Percentiles rank a stretch among this genome's conserved stretches.
phyloP scores from a whole-genome alignment of 768 basidiomycete species.

The Gymnopilus junonius region DNA sequence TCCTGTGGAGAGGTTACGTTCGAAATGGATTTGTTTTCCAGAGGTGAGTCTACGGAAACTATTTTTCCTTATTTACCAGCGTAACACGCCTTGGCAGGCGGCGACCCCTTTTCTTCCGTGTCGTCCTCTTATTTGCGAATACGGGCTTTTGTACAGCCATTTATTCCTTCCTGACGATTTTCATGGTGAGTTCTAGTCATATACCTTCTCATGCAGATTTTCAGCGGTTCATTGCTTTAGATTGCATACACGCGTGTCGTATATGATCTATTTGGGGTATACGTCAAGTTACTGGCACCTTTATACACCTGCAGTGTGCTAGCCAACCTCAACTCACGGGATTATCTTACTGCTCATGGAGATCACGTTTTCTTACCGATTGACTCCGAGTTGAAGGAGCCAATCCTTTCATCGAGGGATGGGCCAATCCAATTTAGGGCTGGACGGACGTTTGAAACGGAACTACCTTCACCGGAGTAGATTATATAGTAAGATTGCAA shows the following conservation, averaged over 20 bases:
- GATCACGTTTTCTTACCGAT: background rate
- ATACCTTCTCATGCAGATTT: background rate
- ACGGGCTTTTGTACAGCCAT: background rate
- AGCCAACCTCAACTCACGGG: background rate
- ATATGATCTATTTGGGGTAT: background rate
- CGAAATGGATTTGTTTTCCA: background rate
- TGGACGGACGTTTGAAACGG: background rate
- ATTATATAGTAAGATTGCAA: too few species aligned
- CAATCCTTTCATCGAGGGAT: background rate
- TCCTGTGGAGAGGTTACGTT: background rate
- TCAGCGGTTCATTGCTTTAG: background rate
- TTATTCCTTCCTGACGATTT: background rate
- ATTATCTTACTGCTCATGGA: background rate
- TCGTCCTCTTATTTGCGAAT: background rate
- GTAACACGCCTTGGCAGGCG: background rate
- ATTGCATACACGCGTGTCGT: background rate
- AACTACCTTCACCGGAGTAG: background rate
- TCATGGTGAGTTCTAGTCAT: background rate
- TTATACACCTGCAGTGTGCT: background rate
- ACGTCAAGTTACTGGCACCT: background rate
- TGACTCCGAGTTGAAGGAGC: background rate
- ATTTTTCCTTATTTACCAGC: background rate
- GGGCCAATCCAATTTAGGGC: background rate
- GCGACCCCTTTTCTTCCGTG: background rate
- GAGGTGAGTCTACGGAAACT: background rate